A percentile compares a stretch with the other conserved stretches of the same genome.
Conservation (phyloP, 495 filamentous ascomycete species). For the Aspergillus cavernicola region DNA sequence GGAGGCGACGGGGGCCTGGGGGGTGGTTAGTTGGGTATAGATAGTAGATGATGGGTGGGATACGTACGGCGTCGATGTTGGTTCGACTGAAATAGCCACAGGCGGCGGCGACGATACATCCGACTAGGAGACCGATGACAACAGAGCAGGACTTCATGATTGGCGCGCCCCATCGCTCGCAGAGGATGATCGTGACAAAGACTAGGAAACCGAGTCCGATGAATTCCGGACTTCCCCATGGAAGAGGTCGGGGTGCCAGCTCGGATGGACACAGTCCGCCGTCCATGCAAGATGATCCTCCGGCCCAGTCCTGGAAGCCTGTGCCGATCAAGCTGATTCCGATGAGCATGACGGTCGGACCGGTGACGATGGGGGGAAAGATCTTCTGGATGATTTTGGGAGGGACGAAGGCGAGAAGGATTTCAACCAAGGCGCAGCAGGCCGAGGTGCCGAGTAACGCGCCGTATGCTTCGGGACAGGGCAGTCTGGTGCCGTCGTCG, state of each 20-base stretch:
- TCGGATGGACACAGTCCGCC: constrained; percentile 67
- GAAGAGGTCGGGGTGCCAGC: constrained; percentile 70
- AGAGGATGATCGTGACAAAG: constrained; percentile 80
- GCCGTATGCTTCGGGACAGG: constrained; percentile 83
- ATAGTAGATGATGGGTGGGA: no score
- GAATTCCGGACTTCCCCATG: constrained; percentile 85
- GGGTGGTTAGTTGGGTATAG: background rate
- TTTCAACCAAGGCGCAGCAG: constrained; percentile 44
- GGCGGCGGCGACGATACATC: constrained; percentile 83
- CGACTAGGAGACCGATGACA: constrained; percentile 74
- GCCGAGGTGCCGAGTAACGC: constrained; percentile 73
- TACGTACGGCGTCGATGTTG: constrained; percentile 53
- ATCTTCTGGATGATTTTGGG: constrained; percentile 66
- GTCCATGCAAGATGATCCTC: constrained; percentile 59
- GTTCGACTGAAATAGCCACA: constrained; percentile 75
- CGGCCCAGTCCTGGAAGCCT: constrained; percentile 82
- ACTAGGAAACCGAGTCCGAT: constrained; percentile 88
- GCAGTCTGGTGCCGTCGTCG: constrained; percentile 60
- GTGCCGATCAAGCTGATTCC: constrained; percentile 70
- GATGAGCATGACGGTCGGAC: constrained; percentile 76
- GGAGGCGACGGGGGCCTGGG: constrained; percentile 59
- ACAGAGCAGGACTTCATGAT: constrained; percentile 74
- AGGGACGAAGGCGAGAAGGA: constrained; percentile 51
- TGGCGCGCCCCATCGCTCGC: constrained; percentile 78
- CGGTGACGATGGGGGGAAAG: constrained; percentile 89